Percentiles rank a stretch among this genome's conserved stretches.
Conservation (phyloP, 495 filamentous ascomycete genomes). For the Schizothecium vesticola region DNA sequence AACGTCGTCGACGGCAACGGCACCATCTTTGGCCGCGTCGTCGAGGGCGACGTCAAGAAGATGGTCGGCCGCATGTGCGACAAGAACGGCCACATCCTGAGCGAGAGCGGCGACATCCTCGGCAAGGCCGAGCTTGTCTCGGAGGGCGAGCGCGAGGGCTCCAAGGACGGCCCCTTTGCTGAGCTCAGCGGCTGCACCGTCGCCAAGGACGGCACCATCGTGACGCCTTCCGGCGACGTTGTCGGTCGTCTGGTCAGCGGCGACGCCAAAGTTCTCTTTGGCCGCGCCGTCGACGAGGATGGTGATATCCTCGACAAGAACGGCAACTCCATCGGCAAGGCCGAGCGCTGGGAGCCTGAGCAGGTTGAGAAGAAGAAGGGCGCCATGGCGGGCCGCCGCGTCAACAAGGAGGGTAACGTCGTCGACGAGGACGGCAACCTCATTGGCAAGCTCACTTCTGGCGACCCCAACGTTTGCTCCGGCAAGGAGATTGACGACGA, state of each 20-base stretch:
- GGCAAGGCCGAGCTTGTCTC: slow-evolving; percentile 74
- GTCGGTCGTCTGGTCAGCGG: slow-evolving; percentile 71
- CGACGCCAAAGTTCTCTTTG: slow-evolving; percentile 64
- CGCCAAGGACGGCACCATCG: slow-evolving; percentile 69
- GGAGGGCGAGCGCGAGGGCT: slow-evolving; percentile 58
- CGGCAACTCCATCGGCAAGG: slow-evolving; percentile 74
- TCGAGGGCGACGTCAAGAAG: slow-evolving; percentile 63
- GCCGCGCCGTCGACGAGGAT: slow-evolving; percentile 74
- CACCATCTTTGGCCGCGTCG: slow-evolving; percentile 68
- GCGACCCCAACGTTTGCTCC: slow-evolving; percentile 61
- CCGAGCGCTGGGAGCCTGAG: slow-evolving; percentile 76
- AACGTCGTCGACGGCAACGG: slow-evolving; percentile 74
- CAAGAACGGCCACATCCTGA: slow-evolving; percentile 73
- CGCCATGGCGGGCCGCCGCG: slow-evolving; percentile 65
- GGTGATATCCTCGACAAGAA: slow-evolving; percentile 78
- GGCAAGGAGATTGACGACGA: slow-evolving; percentile 83
- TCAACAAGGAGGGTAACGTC: slow-evolving; percentile 80
- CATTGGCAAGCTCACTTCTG: slow-evolving; percentile 72
- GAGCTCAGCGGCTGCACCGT: slow-evolving; percentile 70
- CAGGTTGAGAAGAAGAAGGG: slow-evolving; percentile 57
- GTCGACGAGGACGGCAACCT: slow-evolving; percentile 75
- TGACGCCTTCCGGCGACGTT: slow-evolving; percentile 55
- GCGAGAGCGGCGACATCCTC: slow-evolving; percentile 72
- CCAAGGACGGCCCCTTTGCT: slow-evolving; percentile 73
- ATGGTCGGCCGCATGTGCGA: slow-evolving; percentile 79